A percentile compares a stretch with the other conserved stretches of the same genome.
These are phyloP conservation scores for Pestalotiopsis sp. DNA, from an alignment of 2,329 filamentous ascomycete species.

Conservation along the genomic window DNA sequence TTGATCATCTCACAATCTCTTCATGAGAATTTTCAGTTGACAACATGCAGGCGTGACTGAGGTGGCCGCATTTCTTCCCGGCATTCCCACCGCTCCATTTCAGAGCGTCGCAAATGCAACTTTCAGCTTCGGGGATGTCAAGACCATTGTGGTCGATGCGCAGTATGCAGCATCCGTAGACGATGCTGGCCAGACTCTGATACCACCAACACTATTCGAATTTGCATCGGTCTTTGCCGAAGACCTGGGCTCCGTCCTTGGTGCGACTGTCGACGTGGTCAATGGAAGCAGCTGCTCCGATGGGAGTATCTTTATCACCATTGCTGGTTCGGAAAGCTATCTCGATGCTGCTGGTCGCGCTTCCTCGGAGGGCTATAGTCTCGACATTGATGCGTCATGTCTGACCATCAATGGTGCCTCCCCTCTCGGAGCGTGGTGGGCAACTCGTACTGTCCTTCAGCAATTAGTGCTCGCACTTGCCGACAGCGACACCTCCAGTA, in stretches of 20 bases:
- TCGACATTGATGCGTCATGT: constrained; percentile 39
- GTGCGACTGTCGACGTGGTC: constrained; percentile 28
- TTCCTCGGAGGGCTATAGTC: constrained; percentile 50
- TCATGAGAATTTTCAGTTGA: background rate
- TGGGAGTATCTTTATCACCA: constrained; percentile 44
- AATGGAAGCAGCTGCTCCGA: constrained; percentile 18
- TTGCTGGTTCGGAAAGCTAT: constrained; percentile 40
- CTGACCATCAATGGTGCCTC: constrained; percentile 52
- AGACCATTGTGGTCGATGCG: constrained; percentile 44
- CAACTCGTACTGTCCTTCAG: constrained; percentile 55
- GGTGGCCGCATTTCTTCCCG: constrained; percentile 16
- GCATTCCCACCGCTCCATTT: constrained; percentile 37
- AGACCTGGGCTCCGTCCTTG: constrained; percentile 31
- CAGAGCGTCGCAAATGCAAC: constrained; percentile 20
- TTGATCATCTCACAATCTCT: background rate
- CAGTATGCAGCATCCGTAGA: constrained; percentile 41
- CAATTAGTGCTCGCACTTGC: constrained; percentile 37
- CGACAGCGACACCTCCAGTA: constrained; percentile 26
- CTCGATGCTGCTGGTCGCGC: constrained; percentile 43
- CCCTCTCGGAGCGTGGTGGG: constrained; percentile 59
- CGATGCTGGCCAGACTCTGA: constrained; percentile 46
- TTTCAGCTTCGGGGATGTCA: constrained; percentile 27
- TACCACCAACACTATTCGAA: constrained; percentile 47
- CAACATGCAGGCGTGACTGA: background rate
- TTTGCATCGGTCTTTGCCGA: constrained; percentile 47